Evolutionary conservation across 495 filamentous ascomycete species (phyloP), one percentile per base, ranked within the genome.

Genomic region (Geopyxis carbonaria): DNA sequence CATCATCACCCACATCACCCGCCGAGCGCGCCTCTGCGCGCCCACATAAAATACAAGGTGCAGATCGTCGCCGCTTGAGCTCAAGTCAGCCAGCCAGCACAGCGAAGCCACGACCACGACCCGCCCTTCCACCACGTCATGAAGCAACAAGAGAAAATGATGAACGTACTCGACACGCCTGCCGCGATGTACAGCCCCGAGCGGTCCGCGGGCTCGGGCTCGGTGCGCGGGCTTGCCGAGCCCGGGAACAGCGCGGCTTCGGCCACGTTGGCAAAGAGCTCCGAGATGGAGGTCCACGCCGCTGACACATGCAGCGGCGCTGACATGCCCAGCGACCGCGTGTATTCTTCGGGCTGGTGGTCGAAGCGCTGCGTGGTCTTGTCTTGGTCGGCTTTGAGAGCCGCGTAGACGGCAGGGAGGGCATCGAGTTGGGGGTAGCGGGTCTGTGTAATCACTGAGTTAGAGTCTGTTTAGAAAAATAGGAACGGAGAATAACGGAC

Each of bases 301-400:
- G 80, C 80, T 57, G 83, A 92, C 22, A 93, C 91, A 64, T 97
- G 89, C 38, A 94, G 59, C 5, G 89, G 89, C 9, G 87, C 72
- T 38, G 74, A 72, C 68, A 92, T 92, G 47, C 75, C 75, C 46
- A 91, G 58, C 30, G 68, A 63, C 20, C 72, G 68, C 0, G 89
- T 93, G 54, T 93, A 95, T 42, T 83, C 76, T 55, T 97, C 89
- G 3, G 89, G 89, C 59, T 97, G 89, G 45, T 75, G 59, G 59
- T 95, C 85, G 24, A 76, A 76, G 34, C 87, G 70, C 61, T 97
- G 89, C 11, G 80, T 93, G 2, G 85, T 91, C 51, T 89, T 89
- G 57, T 97, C 89, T 35, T 75, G 67, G 57, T 97, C 89, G 1
- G 89, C 89, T 53, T 97, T 97, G 40, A 93, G 64, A 0, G 87